Evolutionary conservation across 2,329 filamentous ascomycete species (phyloP).

Genomic region (Aspergillus sp.): DNA sequence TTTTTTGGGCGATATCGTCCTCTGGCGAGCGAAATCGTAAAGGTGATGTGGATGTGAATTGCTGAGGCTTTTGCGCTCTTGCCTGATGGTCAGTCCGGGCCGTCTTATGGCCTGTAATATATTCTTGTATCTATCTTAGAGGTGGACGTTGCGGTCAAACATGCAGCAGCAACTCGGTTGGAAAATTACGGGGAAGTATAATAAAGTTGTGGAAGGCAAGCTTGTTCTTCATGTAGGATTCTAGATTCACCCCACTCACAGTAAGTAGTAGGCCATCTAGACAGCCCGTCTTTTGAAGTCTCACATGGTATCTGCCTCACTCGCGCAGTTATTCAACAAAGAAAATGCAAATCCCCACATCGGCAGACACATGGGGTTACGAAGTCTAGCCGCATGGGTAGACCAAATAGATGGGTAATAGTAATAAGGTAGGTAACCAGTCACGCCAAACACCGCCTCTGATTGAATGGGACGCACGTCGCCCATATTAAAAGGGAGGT

Average conservation of each 20-base stretch:
- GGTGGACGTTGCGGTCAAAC: not conserved
- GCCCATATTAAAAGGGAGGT: no score
- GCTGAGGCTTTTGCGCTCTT: not conserved
- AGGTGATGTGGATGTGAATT: not conserved
- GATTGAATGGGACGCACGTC: no score
- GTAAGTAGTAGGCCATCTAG: not conserved
- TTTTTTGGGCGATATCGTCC: not conserved
- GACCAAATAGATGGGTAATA: no score
- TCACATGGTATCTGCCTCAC: not conserved
- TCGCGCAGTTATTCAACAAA: not conserved
- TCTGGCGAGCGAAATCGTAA: not conserved
- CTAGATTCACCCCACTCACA: not conserved
- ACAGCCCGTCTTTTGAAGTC: no score
- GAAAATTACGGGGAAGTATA: not conserved
- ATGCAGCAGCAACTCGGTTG: not conserved
- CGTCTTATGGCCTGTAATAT: constrained; percentile 7
- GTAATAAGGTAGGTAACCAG: no score
- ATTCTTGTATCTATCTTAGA: constrained; percentile 1
- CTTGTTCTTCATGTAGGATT: not conserved
- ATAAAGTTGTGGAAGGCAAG: not conserved
- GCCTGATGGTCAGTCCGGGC: not conserved
- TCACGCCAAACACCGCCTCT: no score
- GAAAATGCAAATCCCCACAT: no score
- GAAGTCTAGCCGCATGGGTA: no score
- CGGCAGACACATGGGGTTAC: no score